phyloP scores from a whole-genome alignment of 2,329 filamentous ascomycete species.

The Microdochium bolleyi region DNA sequence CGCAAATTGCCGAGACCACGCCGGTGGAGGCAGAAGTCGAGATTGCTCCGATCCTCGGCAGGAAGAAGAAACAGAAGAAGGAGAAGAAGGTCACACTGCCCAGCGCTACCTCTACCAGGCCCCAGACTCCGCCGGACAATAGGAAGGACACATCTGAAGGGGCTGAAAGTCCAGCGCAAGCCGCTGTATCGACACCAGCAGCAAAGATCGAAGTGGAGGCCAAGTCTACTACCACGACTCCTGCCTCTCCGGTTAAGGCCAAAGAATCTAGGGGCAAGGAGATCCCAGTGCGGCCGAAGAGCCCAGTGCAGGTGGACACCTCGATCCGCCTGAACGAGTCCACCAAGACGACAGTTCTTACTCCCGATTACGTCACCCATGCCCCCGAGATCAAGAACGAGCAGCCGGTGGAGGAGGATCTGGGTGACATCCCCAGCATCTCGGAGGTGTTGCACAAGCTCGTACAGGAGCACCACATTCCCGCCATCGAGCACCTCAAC shows the following conservation, averaged over 20 bases:
- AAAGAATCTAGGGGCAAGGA: slow-evolving; percentile 14
- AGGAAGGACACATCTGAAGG: slow-evolving; percentile 17
- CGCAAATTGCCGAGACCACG: slow-evolving; percentile 40
- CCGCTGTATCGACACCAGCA: slow-evolving; percentile 5
- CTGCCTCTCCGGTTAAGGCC: slow-evolving; percentile 9
- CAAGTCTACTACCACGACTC: slow-evolving; percentile 4
- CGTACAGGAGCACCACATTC: slow-evolving; percentile 21
- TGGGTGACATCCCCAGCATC: slow-evolving; percentile 21
- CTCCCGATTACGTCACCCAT: slow-evolving; percentile 22
- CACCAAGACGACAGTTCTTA: slow-evolving; percentile 24
- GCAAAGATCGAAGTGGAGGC: slow-evolving; percentile 12
- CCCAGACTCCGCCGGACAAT: slow-evolving; percentile 20
- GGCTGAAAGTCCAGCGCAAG: slow-evolving; percentile 14
- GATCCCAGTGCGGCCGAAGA: slow-evolving; percentile 16
- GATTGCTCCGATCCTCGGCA: slow-evolving; percentile 65
- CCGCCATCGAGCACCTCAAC: slow-evolving; percentile 25
- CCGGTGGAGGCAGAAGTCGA: slow-evolving; percentile 45
- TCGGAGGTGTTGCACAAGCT: slow-evolving; percentile 29
- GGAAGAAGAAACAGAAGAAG: slow-evolving; percentile 83
- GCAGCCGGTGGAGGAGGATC: slow-evolving; percentile 18
- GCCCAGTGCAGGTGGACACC: slow-evolving; percentile 17
- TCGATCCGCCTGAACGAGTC: slow-evolving; percentile 23
- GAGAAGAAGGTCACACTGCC: slow-evolving; percentile 39
- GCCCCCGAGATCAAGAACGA: slow-evolving; percentile 16
- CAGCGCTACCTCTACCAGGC: slow-evolving; percentile 15